phyloP scores from a whole-genome alignment of 441 rosid genomes.

The Mallotus japonicus region DNA sequence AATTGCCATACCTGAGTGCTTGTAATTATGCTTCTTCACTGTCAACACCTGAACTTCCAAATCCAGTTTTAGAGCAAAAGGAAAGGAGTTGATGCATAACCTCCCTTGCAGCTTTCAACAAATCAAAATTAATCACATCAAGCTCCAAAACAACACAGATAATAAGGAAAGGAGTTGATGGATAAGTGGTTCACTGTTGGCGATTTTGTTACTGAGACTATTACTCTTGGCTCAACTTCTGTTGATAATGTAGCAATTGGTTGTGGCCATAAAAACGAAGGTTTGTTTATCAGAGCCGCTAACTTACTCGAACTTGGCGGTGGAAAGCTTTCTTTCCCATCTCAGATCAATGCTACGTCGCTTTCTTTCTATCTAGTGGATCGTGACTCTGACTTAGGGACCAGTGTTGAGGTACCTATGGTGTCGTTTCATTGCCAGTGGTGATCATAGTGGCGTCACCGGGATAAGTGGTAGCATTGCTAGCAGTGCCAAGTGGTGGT shows the following conservation, averaged over 20 bases:
- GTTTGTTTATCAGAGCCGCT: too few species aligned
- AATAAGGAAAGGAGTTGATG: too few species aligned
- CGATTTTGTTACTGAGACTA: slow-evolving; percentile 68
- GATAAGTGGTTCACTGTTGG: slow-evolving; percentile 80
- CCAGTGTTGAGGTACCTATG: slow-evolving; percentile 72
- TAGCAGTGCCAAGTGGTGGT: too few species aligned
- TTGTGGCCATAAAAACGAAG: too few species aligned
- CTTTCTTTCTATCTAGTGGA: slow-evolving; percentile 85
- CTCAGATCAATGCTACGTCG: slow-evolving; percentile 56
- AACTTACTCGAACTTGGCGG: slow-evolving; percentile 20
- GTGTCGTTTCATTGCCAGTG: slow-evolving; percentile 70
- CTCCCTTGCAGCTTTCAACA: too few species aligned
- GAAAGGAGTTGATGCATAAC: too few species aligned
- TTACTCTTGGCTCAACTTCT: slow-evolving; percentile 49
- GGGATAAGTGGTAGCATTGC: slow-evolving; percentile 14
- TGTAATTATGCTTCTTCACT: too few species aligned
- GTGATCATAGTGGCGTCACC: slow-evolving; percentile 56
- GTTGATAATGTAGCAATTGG: too few species aligned
- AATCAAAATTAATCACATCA: too few species aligned
- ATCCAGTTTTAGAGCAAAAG: too few species aligned
- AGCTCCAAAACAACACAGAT: too few species aligned
- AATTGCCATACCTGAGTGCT: slow-evolving; percentile 50
- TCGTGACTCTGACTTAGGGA: slow-evolving; percentile 59
- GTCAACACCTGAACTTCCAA: too few species aligned
- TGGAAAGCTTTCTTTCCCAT: slow-evolving; percentile 73